A percentile compares a stretch with the other conserved stretches of the same genome.
Conservation (phyloP, 495 filamentous ascomycete genomes). For the Astrocystis sublimbata region DNA sequence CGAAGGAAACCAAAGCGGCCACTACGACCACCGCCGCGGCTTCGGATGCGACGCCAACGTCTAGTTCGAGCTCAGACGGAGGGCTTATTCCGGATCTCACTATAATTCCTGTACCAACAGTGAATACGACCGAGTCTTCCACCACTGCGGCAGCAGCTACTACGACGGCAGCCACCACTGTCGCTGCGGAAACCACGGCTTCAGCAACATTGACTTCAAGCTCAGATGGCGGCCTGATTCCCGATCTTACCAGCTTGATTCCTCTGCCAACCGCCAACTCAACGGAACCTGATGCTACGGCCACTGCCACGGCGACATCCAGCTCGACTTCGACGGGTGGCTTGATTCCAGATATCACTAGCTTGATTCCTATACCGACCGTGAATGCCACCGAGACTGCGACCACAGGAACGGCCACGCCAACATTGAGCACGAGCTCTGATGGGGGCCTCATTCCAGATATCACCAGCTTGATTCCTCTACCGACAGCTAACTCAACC, state of each 20-base stretch:
- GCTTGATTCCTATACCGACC: too few species aligned
- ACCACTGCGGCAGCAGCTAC: neutral
- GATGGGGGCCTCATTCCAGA: too few species aligned
- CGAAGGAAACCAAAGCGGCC: neutral
- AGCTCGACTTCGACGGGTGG: conserved; percentile 13
- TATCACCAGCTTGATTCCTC: too few species aligned
- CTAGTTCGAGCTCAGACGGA: neutral
- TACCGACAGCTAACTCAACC: too few species aligned
- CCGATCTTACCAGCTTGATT: conserved; percentile 21
- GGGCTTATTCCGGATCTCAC: conserved; percentile 1
- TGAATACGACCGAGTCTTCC: conserved; percentile 8
- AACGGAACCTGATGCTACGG: conserved; percentile 20
- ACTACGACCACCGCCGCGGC: neutral
- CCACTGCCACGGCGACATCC: neutral
- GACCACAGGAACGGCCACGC: too few species aligned
- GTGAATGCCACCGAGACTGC: too few species aligned
- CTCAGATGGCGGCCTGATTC: conserved; percentile 23
- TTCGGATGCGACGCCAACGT: neutral
- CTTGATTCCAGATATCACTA: too few species aligned
- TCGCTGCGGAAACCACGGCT: neutral
- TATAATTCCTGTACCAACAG: neutral
- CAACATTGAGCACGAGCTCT: too few species aligned
- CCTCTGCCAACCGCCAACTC: conserved; percentile 19
- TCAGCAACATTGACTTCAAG: conserved; percentile 10
- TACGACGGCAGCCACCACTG: neutral